A percentile compares a stretch with the other conserved stretches of the same genome.
These are phyloP conservation scores for Aulographum hederae DNA, from an alignment of 2,329 filamentous ascomycete species.

Conservation along the genomic window DNA sequence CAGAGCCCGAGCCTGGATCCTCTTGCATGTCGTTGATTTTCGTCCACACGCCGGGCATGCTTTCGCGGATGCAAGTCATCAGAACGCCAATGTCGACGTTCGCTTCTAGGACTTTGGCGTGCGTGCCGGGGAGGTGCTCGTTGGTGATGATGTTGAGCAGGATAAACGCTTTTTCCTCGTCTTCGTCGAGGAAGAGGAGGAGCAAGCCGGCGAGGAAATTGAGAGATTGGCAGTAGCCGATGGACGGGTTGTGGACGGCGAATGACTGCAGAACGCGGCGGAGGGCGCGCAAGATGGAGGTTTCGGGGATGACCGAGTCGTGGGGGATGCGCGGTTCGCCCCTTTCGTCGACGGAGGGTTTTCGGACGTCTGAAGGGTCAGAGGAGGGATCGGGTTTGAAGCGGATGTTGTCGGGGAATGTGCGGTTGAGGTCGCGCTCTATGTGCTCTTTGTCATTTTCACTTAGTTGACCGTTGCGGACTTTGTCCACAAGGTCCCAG, in stretches of 20 bases:
- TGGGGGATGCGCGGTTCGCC: conserved; percentile 1
- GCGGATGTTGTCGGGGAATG: conserved; percentile 82
- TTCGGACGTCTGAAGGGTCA: conserved; percentile 3
- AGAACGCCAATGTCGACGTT: conserved; percentile 89
- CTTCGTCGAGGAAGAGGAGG: conserved; percentile 61
- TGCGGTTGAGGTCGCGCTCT: conserved; percentile 81
- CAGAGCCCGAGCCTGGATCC: conserved; percentile 12
- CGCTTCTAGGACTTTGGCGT: conserved; percentile 77
- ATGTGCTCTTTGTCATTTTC: conserved; percentile 74
- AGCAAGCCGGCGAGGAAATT: conserved; percentile 88
- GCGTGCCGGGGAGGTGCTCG: conserved; percentile 75
- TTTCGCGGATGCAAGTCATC: conserved; percentile 71
- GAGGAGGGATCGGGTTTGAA: conserved; percentile 48
- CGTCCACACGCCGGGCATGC: conserved; percentile 66
- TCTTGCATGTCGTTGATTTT: conserved; percentile 67
- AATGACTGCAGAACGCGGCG: conserved; percentile 80
- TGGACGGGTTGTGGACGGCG: conserved; percentile 72
- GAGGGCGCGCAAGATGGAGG: conserved; percentile 61
- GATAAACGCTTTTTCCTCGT: conserved; percentile 85
- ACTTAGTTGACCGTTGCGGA: conserved; percentile 43
- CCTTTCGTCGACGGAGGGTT: conserved; percentile 12
- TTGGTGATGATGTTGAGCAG: conserved; percentile 84
- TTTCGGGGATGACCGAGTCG: conserved; percentile 32
- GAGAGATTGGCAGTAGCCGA: conserved; percentile 89
- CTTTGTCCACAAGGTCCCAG: conserved; percentile 45